phyloP scores from a whole-genome alignment of 2,329 filamentous ascomycete species.

The Westerdykella sp. region DNA sequence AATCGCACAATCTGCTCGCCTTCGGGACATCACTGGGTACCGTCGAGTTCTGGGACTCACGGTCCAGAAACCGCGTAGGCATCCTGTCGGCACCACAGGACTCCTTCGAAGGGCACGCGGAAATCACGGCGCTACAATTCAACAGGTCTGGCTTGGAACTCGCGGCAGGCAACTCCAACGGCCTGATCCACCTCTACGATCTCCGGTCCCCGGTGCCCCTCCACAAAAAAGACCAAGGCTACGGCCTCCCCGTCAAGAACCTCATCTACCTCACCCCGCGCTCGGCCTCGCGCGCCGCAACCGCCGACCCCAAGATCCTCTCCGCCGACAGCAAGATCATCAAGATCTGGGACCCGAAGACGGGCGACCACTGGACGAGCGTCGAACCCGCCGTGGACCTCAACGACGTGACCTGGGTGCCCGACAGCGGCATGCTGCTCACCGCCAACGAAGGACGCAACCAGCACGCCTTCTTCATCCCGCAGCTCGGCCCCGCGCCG shows the following conservation, averaged over 20 bases:
- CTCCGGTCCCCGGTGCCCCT: constrained; percentile 79
- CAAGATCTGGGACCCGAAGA: constrained; percentile 85
- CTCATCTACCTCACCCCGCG: constrained; percentile 64
- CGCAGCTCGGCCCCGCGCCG: constrained; percentile 85
- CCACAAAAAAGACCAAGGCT: constrained; percentile 90
- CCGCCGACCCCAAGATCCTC: constrained; percentile 65
- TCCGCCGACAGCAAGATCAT: constrained; percentile 93
- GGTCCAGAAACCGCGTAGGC: constrained; percentile 74
- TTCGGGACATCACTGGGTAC: constrained; percentile 95
- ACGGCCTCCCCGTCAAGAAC: constrained; percentile 86
- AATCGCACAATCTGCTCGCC: constrained; percentile 80
- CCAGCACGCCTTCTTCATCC: constrained; percentile 92
- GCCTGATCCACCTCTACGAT: constrained; percentile 86
- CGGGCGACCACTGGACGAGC: constrained; percentile 86
- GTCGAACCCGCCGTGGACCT: constrained; percentile 93
- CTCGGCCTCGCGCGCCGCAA: constrained; percentile 59
- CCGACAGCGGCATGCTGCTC: constrained; percentile 86
- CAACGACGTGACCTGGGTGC: constrained; percentile 89
- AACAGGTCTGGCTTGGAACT: constrained; percentile 76
- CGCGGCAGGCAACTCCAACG: constrained; percentile 79
- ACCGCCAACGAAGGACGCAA: constrained; percentile 96
- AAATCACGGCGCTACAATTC: constrained; percentile 85
- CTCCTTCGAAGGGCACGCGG: constrained; percentile 41
- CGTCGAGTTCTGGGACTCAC: constrained; percentile 92
- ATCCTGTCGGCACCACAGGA: constrained; percentile 56